Evolutionary conservation across 202 grass and related monocot species (phyloP).

Genomic region (Tripidium arundinaceum): DNA sequence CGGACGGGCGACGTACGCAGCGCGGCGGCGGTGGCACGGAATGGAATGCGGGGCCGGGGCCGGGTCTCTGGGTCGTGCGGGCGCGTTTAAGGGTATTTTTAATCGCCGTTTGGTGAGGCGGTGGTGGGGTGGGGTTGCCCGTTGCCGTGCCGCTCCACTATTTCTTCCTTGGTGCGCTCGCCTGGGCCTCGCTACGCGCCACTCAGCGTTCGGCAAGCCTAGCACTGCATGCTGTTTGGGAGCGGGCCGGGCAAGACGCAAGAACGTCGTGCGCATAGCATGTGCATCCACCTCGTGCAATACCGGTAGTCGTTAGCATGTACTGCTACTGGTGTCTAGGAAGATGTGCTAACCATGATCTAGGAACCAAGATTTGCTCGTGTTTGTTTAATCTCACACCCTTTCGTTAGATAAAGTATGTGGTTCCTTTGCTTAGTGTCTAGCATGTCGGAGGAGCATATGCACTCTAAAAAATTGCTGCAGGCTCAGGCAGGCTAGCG

Average conservation of each 20-base stretch:
- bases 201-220: too few species aligned
- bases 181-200: too few species aligned
- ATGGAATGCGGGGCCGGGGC: neutral
- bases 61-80: neutral
- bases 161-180: too few species aligned
- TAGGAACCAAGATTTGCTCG: constrained; percentile 30
- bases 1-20: neutral
- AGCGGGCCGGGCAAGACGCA: too few species aligned
- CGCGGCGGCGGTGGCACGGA: neutral
- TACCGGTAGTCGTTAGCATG: constrained; percentile 42
- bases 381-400: neutral
- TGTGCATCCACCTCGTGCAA: neutral
- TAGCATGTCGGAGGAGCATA: constrained; percentile 11
- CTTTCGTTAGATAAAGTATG: constrained; percentile 10
- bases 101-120: constrained; percentile 27
- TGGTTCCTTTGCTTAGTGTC: neutral
- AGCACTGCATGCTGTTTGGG: too few species aligned
- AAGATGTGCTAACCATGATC: too few species aligned
- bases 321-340: neutral
- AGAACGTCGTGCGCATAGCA: too few species aligned
- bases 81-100: constrained; percentile 31
- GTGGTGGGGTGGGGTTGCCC: neutral
- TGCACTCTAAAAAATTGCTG: neutral
- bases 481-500: neutral
- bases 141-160: neutral